These are phyloP conservation scores for Climacium dendroides DNA, from an alignment of 225 moss, liverwort and hornwort genomes.

Conservation along the genomic window DNA sequence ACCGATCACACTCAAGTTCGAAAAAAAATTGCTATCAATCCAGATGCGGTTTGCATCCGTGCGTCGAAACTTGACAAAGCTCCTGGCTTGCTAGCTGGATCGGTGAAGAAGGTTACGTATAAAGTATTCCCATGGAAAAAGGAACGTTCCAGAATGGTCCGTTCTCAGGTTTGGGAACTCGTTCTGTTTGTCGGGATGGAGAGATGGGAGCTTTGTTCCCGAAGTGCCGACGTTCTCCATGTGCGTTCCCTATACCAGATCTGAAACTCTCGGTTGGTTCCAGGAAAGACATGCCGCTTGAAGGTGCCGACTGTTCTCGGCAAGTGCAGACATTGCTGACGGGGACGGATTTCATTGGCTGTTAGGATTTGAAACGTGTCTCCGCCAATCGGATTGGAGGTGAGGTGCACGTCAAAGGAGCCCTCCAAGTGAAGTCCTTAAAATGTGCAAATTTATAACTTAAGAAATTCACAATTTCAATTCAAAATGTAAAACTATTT, in stretches of 20 bases:
- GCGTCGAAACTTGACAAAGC: neutral
- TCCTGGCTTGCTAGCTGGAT: neutral
- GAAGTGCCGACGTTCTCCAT: neutral
- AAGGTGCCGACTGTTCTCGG: neutral
- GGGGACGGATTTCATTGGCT: neutral
- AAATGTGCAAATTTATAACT: neutral
- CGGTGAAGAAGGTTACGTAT: too few species aligned
- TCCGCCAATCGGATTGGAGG: neutral
- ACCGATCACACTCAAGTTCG: neutral
- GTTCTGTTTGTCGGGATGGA: neutral
- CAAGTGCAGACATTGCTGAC: neutral
- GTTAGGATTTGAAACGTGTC: neutral
- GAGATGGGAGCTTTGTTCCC: neutral
- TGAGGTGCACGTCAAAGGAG: neutral
- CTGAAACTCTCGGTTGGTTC: neutral
- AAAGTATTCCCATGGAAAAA: neutral
- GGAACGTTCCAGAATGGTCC: neutral
- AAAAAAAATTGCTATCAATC: neutral
- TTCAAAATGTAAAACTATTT: neutral
- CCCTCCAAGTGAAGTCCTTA: too few species aligned
- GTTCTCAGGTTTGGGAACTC: neutral
- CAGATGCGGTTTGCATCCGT: neutral
- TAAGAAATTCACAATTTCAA: neutral
- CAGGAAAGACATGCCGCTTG: constrained; percentile 12
- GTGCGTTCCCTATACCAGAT: neutral